Evolutionary conservation across 306 rosid species (phyloP).

Genomic region (Pachyrhizus erosus): DNA sequence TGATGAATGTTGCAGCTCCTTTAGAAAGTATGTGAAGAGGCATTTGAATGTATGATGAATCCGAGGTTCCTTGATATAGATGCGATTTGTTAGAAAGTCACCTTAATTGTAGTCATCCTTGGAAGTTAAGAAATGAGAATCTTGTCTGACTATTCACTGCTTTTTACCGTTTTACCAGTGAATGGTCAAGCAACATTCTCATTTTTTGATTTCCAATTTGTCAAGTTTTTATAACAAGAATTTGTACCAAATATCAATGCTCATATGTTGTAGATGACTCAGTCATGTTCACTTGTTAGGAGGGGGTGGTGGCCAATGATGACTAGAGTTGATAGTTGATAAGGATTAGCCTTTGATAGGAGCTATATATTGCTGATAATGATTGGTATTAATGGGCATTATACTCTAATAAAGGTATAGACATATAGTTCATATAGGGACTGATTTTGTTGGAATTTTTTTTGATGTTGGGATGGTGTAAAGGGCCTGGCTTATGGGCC

Average conservation of each 20-base stretch:
- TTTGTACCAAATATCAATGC: not conserved
- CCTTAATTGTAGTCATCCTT: not conserved
- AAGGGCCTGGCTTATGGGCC: not conserved
- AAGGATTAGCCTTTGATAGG: slow-evolving; percentile 16
- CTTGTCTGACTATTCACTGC: no score
- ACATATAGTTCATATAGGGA: not conserved
- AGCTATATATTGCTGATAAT: not conserved
- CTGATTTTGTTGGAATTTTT: slow-evolving; percentile 8
- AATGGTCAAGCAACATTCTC: not conserved
- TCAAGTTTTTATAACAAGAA: not conserved
- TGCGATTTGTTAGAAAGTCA: not conserved
- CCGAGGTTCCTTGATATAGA: not conserved
- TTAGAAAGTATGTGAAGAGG: slow-evolving; percentile 19
- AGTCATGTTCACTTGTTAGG: slow-evolving; percentile 19
- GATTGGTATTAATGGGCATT: not conserved
- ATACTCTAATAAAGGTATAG: not conserved
- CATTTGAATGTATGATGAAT: slow-evolving; percentile 18
- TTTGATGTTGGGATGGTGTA: slow-evolving; percentile 11
- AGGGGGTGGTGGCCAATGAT: not conserved
- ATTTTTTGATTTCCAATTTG: not conserved
- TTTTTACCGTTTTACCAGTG: not conserved
- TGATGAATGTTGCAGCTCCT: not conserved
- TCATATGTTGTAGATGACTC: not conserved
- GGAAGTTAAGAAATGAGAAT: no score
- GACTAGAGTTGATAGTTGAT: not conserved